phyloP scores from a whole-genome alignment of 768 basidiomycete genomes.

The Solioccasus polychromus region DNA sequence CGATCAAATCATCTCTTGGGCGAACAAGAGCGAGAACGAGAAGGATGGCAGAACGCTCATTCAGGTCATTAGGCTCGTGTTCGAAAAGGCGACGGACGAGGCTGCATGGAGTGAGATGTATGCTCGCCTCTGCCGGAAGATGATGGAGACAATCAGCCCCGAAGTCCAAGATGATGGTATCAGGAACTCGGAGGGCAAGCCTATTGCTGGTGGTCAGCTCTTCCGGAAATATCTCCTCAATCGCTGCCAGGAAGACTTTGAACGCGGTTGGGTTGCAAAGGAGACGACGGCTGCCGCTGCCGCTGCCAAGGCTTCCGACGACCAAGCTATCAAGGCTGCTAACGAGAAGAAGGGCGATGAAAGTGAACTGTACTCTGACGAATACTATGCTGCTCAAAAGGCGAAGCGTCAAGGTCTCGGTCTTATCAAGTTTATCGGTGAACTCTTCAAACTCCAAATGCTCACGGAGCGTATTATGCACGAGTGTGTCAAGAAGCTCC shows the following conservation, averaged over 20 bases:
- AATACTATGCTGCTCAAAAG: slow-evolving; percentile 95
- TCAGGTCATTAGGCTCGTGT: slow-evolving; percentile 93
- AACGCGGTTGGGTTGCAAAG: slow-evolving; percentile 90
- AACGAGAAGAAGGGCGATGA: slow-evolving; percentile 58
- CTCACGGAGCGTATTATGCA: slow-evolving; percentile 98
- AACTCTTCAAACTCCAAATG: slow-evolving; percentile 99
- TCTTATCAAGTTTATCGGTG: slow-evolving; percentile 97
- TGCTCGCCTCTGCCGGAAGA: slow-evolving; percentile 89
- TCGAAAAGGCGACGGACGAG: slow-evolving; percentile 97
- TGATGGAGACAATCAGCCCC: slow-evolving; percentile 90
- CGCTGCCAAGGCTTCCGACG: slow-evolving; percentile 79
- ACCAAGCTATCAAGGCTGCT: slow-evolving; percentile 72
- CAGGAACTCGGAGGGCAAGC: slow-evolving; percentile 75
- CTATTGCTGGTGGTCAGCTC: slow-evolving; percentile 88
- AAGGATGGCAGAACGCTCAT: slow-evolving; percentile 92
- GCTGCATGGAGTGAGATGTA: slow-evolving; percentile 98
- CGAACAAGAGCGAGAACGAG: slow-evolving; percentile 90
- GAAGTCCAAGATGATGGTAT: slow-evolving; percentile 89
- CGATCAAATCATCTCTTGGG: slow-evolving; percentile 92
- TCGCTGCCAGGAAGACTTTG: slow-evolving; percentile 97
- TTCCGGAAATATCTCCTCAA: slow-evolving; percentile 98
- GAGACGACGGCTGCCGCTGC: slow-evolving; percentile 86
- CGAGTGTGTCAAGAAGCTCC: slow-evolving; percentile 94
- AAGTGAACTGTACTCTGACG: slow-evolving; percentile 84
- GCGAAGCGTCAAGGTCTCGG: slow-evolving; percentile 96